phyloP scores from a whole-genome alignment of 1,139 yeast genomes.

The Yamadazyma dushanensis region DNA sequence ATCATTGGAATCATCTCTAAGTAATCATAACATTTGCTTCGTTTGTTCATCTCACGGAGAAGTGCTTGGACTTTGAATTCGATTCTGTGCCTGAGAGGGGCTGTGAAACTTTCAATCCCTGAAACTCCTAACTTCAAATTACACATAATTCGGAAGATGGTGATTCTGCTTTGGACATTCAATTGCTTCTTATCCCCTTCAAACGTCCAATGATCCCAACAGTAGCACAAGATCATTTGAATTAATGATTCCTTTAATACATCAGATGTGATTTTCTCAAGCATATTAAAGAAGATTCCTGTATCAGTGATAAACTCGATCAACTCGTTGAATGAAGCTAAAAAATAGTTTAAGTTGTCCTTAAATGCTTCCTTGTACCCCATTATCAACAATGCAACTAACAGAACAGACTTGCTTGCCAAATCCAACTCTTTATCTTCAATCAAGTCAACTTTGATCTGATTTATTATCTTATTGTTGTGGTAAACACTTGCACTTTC shows the following conservation, averaged over 20 bases:
- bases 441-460: constrained; percentile 12
- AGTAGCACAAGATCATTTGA: constrained; percentile 36
- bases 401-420: constrained; percentile 13
- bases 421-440: constrained; percentile 9
- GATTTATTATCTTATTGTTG: constrained; percentile 12
- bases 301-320: constrained; percentile 35
- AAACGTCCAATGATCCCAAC: constrained; percentile 36
- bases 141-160: constrained; percentile 33
- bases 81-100: constrained; percentile 14
- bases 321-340: constrained; percentile 33
- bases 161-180: constrained; percentile 25
- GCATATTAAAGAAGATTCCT: constrained; percentile 23
- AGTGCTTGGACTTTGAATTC: constrained; percentile 28
- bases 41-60: constrained; percentile 22
- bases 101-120: constrained; percentile 18
- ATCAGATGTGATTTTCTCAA: constrained; percentile 14
- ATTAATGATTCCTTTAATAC: constrained; percentile 21
- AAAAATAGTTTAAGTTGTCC: constrained; percentile 34
- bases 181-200: constrained; percentile 24
- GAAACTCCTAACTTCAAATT: constrained; percentile 32
- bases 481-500: constrained; percentile 6
- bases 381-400: constrained; percentile 17
- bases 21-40: constrained; percentile 30
- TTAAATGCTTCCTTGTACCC: constrained; percentile 15
- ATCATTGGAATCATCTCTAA: constrained; percentile 33